Base-by-base conservation (phyloP, 2,329 filamentous ascomycete genomes). In the Colletotrichum cordylinicola region DNA sequence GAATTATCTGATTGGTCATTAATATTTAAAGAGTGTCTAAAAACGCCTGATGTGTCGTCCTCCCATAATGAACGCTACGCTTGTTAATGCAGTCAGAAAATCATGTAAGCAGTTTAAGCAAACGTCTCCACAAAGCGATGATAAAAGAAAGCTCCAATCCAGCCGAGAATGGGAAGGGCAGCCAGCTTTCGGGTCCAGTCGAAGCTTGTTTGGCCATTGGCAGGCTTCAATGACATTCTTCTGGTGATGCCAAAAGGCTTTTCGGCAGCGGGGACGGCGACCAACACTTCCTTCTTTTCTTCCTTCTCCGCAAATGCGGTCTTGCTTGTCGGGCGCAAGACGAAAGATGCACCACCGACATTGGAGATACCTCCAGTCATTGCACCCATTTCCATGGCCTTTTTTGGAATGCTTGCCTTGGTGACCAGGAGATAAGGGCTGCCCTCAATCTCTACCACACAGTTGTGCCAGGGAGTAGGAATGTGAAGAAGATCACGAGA, bases 381-480 rank as follows among this genome's bases (percentile, higher is more conserved):
- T n/a, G 64, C 70, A 9, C 74, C 71, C 48, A 64, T 12, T 8
- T 48, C 55, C 15, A 74, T n/a, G 9, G 79, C 79, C 39, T 72
- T 48, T 3, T 52, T 70, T 2, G 75, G 70, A 12, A 79, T 75
- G 37, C 67, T 78, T 8, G 77, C 76, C 72, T 80, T 80, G 24
- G 80, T 80, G 18, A 79, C 76, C 29, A 79, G 78, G 9, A 81
- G 60, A 16, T 61, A 70, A 4, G 75, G 35, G 33, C 78, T 76
- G 9, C 77, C 78, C 27, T 79, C 75, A 6, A 80, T 77, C 62
- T 80, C 77, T 67, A 85, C 83, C 35, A 86, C 81, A 58, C 82
- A 85, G 77, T 87, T 87, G 79, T 87, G 86, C 86, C 86, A 87
- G 0, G 85, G 85, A 2, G 85, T 87, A 1, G 85, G 86, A 6